phyloP scores from a whole-genome alignment of 2,329 filamentous ascomycete genomes.

The Coniochaeta sp. region DNA sequence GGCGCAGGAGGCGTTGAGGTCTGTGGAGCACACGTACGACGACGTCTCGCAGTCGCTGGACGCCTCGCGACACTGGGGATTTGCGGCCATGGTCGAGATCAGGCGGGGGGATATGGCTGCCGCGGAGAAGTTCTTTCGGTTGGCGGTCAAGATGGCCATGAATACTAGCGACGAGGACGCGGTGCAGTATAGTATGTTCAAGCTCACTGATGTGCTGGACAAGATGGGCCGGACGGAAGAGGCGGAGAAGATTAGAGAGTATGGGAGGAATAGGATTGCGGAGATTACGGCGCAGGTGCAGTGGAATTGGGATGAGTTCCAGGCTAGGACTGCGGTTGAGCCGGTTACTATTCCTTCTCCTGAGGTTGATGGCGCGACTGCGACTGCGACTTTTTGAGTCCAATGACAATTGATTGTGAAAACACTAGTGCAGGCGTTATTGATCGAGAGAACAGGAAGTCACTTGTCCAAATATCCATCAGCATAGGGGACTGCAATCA shows the following conservation, averaged over 20 bases:
- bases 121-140: neutral
- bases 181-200: slow-evolving; percentile 1
- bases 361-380: neutral
- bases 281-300: slow-evolving; percentile 1
- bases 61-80: neutral
- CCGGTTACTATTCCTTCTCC: slow-evolving; percentile 2
- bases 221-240: slow-evolving; percentile 1
- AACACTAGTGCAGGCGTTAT: too few species aligned
- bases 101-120: neutral
- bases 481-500: too few species aligned
- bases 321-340: slow-evolving; percentile 1
- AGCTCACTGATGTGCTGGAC: slow-evolving; percentile 3
- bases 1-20: slow-evolving; percentile 1
- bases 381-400: neutral
- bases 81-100: slow-evolving; percentile 1
- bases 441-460: too few species aligned
- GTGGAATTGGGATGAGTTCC: slow-evolving; percentile 6
- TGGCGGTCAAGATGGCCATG: slow-evolving; percentile 3
- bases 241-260: slow-evolving; percentile 3
- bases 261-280: slow-evolving; percentile 1
- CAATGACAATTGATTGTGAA: neutral
- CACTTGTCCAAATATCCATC: too few species aligned
- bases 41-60: neutral
- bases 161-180: slow-evolving; percentile 1
- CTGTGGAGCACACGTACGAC: neutral